phyloP scores from a whole-genome alignment of 768 basidiomycete species.

The Hericium alpestre region DNA sequence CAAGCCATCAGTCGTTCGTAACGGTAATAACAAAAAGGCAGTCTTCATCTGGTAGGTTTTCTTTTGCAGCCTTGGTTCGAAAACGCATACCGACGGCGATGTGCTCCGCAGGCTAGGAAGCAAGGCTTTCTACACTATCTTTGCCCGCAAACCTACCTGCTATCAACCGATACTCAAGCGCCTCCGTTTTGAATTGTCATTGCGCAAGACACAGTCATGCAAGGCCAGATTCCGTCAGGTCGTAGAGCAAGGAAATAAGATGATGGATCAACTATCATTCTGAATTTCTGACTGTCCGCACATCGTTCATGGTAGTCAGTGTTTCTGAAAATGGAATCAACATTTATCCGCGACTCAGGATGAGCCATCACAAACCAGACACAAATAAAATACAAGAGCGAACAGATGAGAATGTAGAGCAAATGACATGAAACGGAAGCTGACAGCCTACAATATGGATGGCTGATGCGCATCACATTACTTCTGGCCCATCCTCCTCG shows the following conservation, averaged over 20 bases:
- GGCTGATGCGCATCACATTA: not conserved
- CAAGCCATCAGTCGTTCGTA: constrained; percentile 24
- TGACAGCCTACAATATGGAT: too few relatives aligned
- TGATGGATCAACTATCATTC: constrained; percentile 18
- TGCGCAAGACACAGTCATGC: constrained; percentile 33
- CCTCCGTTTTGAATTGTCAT: constrained; percentile 41
- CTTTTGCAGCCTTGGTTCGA: too few relatives aligned
- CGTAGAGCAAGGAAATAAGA: constrained; percentile 33
- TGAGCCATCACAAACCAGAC: too few relatives aligned
- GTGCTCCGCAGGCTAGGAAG: constrained; percentile 60
- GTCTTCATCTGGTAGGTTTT: too few relatives aligned
- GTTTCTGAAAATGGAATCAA: not conserved
- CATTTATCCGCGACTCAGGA: too few relatives aligned
- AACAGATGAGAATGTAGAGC: too few relatives aligned
- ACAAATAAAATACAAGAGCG: too few relatives aligned
- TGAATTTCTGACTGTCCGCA: not conserved
- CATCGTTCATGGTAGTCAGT: too few relatives aligned
- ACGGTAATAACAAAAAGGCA: not conserved
- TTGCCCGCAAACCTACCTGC: constrained; percentile 40
- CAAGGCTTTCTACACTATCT: constrained; percentile 64
- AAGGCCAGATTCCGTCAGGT: constrained; percentile 35
- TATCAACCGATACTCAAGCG: constrained; percentile 38
- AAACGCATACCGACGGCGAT: constrained; percentile 23
- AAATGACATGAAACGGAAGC: too few relatives aligned
- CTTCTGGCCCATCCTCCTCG: constrained; percentile 27